These are phyloP conservation scores for Fusarium chaquense DNA, from an alignment of 2,329 filamentous ascomycete genomes.

Conservation along the genomic window DNA sequence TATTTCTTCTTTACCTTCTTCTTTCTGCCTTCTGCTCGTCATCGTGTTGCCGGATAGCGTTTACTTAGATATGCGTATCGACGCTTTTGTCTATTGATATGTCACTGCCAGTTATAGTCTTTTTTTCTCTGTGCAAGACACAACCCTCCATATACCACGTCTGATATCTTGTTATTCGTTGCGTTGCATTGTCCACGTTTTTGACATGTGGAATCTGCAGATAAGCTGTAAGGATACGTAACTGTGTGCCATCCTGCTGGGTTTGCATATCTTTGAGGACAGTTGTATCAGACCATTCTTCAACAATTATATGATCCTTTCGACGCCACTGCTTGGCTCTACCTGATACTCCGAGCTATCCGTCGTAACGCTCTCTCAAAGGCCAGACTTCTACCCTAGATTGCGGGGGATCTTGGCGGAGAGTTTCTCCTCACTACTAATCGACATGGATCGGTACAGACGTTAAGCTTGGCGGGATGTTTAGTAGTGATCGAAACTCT, in stretches of 20 bases:
- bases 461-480: slow-evolving; percentile 1
- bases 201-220: slow-evolving; percentile 24
- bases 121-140: slow-evolving; percentile 4
- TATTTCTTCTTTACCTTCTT: slow-evolving; percentile 12
- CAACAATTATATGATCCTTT: neutral
- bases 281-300: slow-evolving; percentile 16
- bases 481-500: neutral
- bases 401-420: slow-evolving; percentile 26
- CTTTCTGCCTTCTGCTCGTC: slow-evolving; percentile 37
- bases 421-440: slow-evolving; percentile 18
- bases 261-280: neutral
- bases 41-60: slow-evolving; percentile 39
- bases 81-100: neutral
- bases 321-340: slow-evolving; percentile 7
- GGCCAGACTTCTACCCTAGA: slow-evolving; percentile 18
- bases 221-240: neutral
- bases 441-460: neutral
- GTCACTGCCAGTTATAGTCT: neutral
- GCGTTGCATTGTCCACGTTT: slow-evolving; percentile 24
- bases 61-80: neutral
- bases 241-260: slow-evolving; percentile 3
- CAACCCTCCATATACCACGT: neutral
- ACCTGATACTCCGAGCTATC: slow-evolving; percentile 11
- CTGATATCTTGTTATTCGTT: slow-evolving; percentile 2
- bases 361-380: neutral